Evolutionary conservation across 108 stramenopile genomes (phyloP).

Genomic region (Cyclostephanos invisitatus): DNA sequence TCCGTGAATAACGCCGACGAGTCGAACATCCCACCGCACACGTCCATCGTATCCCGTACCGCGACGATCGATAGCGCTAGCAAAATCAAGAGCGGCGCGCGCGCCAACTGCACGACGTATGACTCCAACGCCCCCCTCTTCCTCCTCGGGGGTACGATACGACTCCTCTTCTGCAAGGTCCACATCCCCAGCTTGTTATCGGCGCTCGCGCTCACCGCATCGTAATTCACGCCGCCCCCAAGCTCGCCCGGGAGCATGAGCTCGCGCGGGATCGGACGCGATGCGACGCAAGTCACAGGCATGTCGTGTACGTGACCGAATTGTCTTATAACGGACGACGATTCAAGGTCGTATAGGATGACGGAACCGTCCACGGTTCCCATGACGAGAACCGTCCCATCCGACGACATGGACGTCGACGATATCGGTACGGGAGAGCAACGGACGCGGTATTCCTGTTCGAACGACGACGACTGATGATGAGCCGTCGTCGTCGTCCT

Average conservation of each 20-base stretch:
- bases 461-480: slow-evolving; percentile 20
- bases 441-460: slow-evolving; percentile 54
- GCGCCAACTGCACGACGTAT: slow-evolving; percentile 17
- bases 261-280: slow-evolving; percentile 58
- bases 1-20: slow-evolving; percentile 34
- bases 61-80: slow-evolving; percentile 15
- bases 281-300: slow-evolving; percentile 84
- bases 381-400: slow-evolving; percentile 58
- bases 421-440: slow-evolving; percentile 74
- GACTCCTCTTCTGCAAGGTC: slow-evolving; percentile 57
- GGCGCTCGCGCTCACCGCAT: slow-evolving; percentile 77
- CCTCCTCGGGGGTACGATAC: slow-evolving; percentile 11
- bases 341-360: slow-evolving; percentile 56
- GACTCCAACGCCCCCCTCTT: slow-evolving; percentile 25
- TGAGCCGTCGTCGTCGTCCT: slow-evolving; percentile 1
- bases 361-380: slow-evolving; percentile 77
- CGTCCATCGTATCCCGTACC: slow-evolving; percentile 26
- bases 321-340: slow-evolving; percentile 51
- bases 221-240: slow-evolving; percentile 61
- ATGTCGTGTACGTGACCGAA: slow-evolving; percentile 83
- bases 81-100: slow-evolving; percentile 27
- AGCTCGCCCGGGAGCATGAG: slow-evolving; percentile 64
- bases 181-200: slow-evolving; percentile 73
- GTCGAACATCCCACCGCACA: slow-evolving; percentile 32
- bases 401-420: slow-evolving; percentile 69